Evolutionary conservation across 495 filamentous ascomycete species (phyloP), one percentile per base, ranked within the genome.

Genomic region (Neurospora sp.): DNA sequence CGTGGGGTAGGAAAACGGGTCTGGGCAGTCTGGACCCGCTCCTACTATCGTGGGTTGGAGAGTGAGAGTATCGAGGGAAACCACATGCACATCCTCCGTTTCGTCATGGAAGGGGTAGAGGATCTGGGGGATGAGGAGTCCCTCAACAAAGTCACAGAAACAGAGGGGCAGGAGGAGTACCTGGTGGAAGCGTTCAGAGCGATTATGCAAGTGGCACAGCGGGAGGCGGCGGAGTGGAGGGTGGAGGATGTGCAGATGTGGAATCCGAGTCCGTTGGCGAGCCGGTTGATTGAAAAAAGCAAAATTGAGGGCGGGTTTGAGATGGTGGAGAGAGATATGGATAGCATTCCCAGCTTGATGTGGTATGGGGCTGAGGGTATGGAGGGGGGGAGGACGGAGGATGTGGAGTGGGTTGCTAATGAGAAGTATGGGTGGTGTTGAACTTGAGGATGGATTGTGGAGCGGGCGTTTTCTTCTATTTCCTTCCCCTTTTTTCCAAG

Each of bases 351-450:
- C 0, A 85, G 84, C 74, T 76, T 89, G 79, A 86, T 84, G 83
- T 88, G 86, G 86, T 86, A 88, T 73, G 87, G 84, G 8, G 78
- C 80, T 27, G 85, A 80, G 12, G 72, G 74, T 8, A 81, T 80
- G 16, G 82, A 85, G 38, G 85, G 90, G 20, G 84, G 97, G 39
- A 91, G 96, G 94, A 81, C 81, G 18, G 82, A 85, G 44, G 85
- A 90, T 31, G 84, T 97, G 49, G 91, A 94, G 69, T 99, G 96
- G 96, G 81, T 94, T 71, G 87, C 86, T 74, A 97, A 96, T 79
- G 95, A 99, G 87, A 97, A 96, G 86, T 98, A 90, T 84, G 92
- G 88, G 23, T 99, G 95, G 95, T 97, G 93, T 80, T 98, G 81
- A 89, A 93, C 80, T 98, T 81, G 89, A 35, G 35, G 35, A 35